phyloP scores from a whole-genome alignment of 352 stramenopile species.

The Pythium pyrilobum region DNA sequence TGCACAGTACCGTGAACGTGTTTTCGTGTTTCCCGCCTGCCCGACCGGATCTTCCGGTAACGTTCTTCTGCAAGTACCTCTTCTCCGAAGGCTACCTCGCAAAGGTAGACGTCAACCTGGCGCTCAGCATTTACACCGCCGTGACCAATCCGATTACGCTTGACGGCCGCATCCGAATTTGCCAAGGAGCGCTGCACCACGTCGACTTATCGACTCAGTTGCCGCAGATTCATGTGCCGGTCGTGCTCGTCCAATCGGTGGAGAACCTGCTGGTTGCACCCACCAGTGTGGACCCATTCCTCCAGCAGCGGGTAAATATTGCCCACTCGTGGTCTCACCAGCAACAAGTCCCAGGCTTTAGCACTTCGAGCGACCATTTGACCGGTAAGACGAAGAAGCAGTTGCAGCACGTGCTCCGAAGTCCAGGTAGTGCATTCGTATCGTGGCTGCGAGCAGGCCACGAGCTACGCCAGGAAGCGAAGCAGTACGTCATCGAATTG shows the following conservation, averaged over 20 bases:
- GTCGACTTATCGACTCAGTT: constrained; percentile 58
- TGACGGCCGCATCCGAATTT: constrained; percentile 80
- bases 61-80: constrained; percentile 89
- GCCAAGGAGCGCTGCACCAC: constrained; percentile 72
- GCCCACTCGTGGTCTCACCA: constrained; percentile 78
- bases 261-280: constrained; percentile 86
- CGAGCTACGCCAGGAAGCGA: constrained; percentile 85
- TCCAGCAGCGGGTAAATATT: constrained; percentile 68
- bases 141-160: constrained; percentile 90
- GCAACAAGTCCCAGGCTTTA: constrained; percentile 19
- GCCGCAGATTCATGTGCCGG: constrained; percentile 48
- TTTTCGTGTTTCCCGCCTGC: constrained; percentile 77
- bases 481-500: constrained; percentile 73
- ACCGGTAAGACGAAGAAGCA: constrained; percentile 47
- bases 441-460: constrained; percentile 87
- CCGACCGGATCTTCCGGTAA: constrained; percentile 81
- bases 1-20: constrained; percentile 79
- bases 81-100: constrained; percentile 88
- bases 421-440: constrained; percentile 70
- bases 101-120: constrained; percentile 82
- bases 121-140: constrained; percentile 91
- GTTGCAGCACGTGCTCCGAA: constrained; percentile 42
- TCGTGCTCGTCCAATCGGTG: constrained; percentile 86
- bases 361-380: constrained; percentile 30
- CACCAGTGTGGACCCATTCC: constrained; percentile 88